Base-by-base conservation (phyloP, 768 basidiomycete genomes). In the Tephrocybe rancida region DNA sequence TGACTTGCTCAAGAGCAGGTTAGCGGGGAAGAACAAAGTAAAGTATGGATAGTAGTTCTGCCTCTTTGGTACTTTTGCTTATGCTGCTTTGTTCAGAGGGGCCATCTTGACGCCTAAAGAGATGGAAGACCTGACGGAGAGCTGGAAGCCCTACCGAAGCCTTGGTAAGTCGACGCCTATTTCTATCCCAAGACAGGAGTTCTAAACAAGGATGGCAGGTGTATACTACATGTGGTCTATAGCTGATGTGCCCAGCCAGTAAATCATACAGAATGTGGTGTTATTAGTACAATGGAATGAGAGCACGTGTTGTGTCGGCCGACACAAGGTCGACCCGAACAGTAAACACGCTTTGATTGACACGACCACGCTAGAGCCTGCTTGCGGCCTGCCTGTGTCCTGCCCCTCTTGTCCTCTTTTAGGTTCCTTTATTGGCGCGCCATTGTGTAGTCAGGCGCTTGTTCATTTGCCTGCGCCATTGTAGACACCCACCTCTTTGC, bases 201-300 rank as follows among this genome's bases (percentile, higher is more conserved):
- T 25, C 39, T 54, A 39, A 54, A 44, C n/a, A 30, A 44, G 35
- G 8, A 37, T 42, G 48, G 43, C 58, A 88, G 87, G 81, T 47
- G 87, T 90, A 21, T 92, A 88, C 69, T 92, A 90, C 70, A 93
- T 92, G 90, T 95, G 92, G 92, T 81, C 87, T 2, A 73, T 92
- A 50, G 82, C 84, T 8, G 82, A 84, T 53, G 68, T 64, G 25
- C 46, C 57, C 35, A 44, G 32, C 45, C 34, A 37, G 51, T 30
- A 27, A 16, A 9, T 8, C 22, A 21, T 21, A 30, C 5, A 11
- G 35, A 25, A 14, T 25, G 22, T 22, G 44, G n/a, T 35, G 26
- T 45, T 30, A 32, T 19, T 8, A 30, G 27, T 52, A 52, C 35
- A 52, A 52, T 45, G 46, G 44, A 52, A 2, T 21, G 19, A 6